A percentile compares a stretch with the other conserved stretches of the same genome.
These are phyloP conservation scores for Marsdenia floribunda DNA, from an alignment of 257 asterid genomes.

Conservation along the genomic window DNA sequence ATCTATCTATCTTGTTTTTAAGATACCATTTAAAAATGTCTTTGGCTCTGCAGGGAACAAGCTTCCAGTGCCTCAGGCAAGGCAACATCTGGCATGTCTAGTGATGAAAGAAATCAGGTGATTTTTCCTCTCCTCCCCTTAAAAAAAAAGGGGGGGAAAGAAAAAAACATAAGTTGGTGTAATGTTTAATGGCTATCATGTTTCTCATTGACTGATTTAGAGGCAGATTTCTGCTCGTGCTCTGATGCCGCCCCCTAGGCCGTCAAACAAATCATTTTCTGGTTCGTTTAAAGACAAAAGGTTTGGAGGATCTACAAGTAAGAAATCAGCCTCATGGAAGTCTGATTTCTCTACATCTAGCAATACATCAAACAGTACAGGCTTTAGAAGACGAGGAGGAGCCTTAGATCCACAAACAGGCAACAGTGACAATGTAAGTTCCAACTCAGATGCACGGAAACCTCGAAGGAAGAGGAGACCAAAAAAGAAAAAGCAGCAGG, in stretches of 20 bases:
- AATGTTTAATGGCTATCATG: background rate
- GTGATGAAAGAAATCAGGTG: constrained; percentile 91
- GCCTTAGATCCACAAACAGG: constrained; percentile 56
- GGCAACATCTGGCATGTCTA: constrained; percentile 90
- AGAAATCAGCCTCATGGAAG: constrained; percentile 33
- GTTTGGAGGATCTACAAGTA: constrained; percentile 48
- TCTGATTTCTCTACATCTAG: constrained; percentile 59
- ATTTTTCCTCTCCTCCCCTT: background rate
- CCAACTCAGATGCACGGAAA: constrained; percentile 55
- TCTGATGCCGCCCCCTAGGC: constrained; percentile 93
- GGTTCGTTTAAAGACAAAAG: constrained; percentile 36
- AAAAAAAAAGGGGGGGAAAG: too few species aligned
- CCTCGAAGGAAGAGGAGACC: constrained; percentile 91
- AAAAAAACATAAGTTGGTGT: too few species aligned
- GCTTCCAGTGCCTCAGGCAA: constrained; percentile 86
- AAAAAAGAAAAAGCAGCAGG: constrained; percentile 85
- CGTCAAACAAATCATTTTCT: constrained; percentile 49
- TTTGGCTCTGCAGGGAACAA: constrained; percentile 62
- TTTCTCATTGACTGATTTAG: constrained; percentile 30
- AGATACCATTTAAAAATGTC: background rate
- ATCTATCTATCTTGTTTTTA: background rate
- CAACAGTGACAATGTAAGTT: constrained; percentile 44
- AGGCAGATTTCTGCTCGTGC: constrained; percentile 79
- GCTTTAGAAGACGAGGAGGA: constrained; percentile 46
- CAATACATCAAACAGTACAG: constrained; percentile 64